phyloP scores from a whole-genome alignment of 1,284 basidiomycete species.

The Boletus putidus region DNA sequence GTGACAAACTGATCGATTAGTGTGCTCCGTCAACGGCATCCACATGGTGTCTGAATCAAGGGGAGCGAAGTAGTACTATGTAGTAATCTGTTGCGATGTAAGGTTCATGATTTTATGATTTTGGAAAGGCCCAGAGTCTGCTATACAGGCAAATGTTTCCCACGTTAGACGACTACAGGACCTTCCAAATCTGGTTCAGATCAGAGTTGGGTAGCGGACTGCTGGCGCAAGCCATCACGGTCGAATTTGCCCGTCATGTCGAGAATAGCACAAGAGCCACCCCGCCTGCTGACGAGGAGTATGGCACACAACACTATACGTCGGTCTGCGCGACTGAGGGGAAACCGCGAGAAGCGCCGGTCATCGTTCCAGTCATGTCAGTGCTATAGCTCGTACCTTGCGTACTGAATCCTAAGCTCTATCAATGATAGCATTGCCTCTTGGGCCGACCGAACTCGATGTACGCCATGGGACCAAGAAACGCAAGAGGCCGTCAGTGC shows the following conservation, averaged over 20 bases:
- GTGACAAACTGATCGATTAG: not conserved
- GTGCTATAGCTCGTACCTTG: conserved; percentile 6
- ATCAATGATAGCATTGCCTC: conserved; percentile 13
- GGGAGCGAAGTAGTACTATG: not conserved
- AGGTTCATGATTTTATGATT: too few species aligned
- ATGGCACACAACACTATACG: conserved; percentile 20
- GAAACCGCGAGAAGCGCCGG: not conserved
- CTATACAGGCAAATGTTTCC: conserved; percentile 16
- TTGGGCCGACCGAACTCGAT: not conserved
- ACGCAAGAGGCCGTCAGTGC: conserved; percentile 7
- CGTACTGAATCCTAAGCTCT: not conserved
- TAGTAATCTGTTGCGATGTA: not conserved
- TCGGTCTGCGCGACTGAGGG: conserved; percentile 30
- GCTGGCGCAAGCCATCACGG: conserved; percentile 1
- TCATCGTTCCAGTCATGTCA: conserved; percentile 9
- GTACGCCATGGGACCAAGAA: conserved; percentile 6
- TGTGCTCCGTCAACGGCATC: not conserved
- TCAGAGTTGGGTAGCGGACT: conserved; percentile 2
- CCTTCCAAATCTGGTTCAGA: conserved; percentile 36
- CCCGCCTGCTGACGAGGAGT: conserved; percentile 30
- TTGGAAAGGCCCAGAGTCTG: too few species aligned
- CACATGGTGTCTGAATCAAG: not conserved
- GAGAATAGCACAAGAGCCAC: conserved; percentile 11
- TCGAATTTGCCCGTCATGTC: conserved; percentile 21
- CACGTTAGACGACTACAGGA: conserved; percentile 32